phyloP scores from a whole-genome alignment of 2,329 filamentous ascomycete species.

The Trichoderma guizhouense region DNA sequence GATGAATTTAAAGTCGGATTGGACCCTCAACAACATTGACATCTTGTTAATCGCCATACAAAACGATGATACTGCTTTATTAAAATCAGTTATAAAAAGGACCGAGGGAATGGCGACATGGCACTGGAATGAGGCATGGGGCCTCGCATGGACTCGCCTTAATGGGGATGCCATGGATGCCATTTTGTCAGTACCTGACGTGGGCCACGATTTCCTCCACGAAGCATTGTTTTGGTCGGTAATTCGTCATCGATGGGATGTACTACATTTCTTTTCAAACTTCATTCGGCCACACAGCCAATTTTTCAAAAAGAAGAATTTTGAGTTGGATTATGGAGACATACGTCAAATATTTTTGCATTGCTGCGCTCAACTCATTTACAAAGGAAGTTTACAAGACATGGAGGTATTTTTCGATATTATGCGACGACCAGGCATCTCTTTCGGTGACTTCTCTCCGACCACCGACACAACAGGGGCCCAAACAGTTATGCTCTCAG shows the following conservation, averaged over 20 bases:
- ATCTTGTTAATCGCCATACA: neutral
- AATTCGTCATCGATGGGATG: neutral
- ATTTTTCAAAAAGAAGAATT: no score
- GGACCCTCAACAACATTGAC: neutral
- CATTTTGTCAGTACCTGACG: neutral
- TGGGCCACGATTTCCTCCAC: no score
- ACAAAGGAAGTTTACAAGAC: neutral
- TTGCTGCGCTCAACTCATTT: no score
- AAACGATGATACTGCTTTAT: neutral
- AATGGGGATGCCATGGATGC: neutral
- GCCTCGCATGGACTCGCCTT: neutral
- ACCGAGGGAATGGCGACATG: no score
- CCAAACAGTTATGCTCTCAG: no score
- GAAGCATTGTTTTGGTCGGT: neutral
- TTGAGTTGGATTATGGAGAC: no score
- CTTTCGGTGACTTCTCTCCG: no score
- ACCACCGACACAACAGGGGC: no score
- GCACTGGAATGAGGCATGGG: neutral
- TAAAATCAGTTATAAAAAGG: neutral
- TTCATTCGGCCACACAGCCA: no score
- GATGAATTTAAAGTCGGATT: neutral
- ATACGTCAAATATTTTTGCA: no score
- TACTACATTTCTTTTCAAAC: neutral
- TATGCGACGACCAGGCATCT: neutral
- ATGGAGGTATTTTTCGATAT: neutral